A percentile compares a stretch with the other conserved stretches of the same genome.
phyloP scores from a whole-genome alignment of 1,284 basidiomycete genomes.

The Puccinia triticina region DNA sequence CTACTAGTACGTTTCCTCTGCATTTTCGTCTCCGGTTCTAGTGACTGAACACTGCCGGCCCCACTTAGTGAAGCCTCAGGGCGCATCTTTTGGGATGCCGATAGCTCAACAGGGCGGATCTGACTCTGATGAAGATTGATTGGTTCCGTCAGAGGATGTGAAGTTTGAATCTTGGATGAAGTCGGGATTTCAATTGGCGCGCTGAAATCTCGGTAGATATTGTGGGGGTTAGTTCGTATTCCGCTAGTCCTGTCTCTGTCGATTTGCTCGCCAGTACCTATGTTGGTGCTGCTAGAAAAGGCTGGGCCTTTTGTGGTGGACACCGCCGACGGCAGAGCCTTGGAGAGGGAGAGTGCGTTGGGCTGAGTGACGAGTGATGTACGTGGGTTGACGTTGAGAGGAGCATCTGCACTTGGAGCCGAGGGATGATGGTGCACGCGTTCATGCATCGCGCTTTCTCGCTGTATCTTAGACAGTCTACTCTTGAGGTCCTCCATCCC shows the following conservation, averaged over 20 bases:
- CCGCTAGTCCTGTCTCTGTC: slow-evolving; percentile 3
- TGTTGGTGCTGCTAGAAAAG: not conserved
- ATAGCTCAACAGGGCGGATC: not conserved
- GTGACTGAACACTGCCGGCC: not conserved
- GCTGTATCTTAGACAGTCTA: slow-evolving; percentile 40
- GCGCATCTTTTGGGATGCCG: not conserved
- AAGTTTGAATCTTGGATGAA: slow-evolving; percentile 16
- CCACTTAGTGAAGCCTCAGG: not conserved
- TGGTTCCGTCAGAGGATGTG: slow-evolving; percentile 9
- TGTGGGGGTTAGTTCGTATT: not conserved
- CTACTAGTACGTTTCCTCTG: not conserved
- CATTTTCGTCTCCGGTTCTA: not conserved
- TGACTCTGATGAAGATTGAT: slow-evolving; percentile 1
- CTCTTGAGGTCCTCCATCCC: slow-evolving; percentile 48
- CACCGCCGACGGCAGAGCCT: not conserved
- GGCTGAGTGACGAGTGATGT: slow-evolving; percentile 36
- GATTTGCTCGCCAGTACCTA: not conserved
- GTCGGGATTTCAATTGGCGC: slow-evolving; percentile 18
- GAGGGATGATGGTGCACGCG: slow-evolving; percentile 36
- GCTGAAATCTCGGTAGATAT: not conserved
- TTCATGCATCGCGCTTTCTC: slow-evolving; percentile 49
- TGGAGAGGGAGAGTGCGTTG: not conserved
- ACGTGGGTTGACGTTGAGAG: slow-evolving; percentile 9
- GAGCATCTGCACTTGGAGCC: not conserved
- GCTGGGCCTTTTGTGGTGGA: slow-evolving; percentile 3